phyloP scores from a whole-genome alignment of 1,284 basidiomycete genomes.

The Rhodotorula sp. region DNA sequence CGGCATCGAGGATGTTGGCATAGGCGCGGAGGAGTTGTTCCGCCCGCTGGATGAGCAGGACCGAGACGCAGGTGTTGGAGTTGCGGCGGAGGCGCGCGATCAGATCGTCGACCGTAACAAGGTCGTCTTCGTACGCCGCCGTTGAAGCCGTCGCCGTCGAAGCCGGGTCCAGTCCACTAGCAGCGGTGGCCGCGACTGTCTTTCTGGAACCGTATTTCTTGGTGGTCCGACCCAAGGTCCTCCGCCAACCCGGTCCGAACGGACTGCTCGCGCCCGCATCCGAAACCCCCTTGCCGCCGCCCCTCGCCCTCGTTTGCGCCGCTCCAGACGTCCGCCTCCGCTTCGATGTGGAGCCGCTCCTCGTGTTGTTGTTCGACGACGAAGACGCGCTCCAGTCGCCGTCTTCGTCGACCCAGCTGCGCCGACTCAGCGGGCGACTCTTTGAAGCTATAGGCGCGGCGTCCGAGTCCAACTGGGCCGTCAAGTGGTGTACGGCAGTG shows the following conservation, averaged over 20 bases:
- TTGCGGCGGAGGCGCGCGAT: not conserved
- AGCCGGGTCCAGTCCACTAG: not conserved
- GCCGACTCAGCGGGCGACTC: not conserved
- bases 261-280: not conserved
- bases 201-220: slow-evolving; percentile 8
- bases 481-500: slow-evolving; percentile 5
- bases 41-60: not conserved
- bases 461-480: not conserved
- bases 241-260: not conserved
- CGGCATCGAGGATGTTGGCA: slow-evolving; percentile 13
- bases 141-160: not conserved
- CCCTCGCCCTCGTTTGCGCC: not conserved
- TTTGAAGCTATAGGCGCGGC: not conserved
- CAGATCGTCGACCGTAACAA: not conserved
- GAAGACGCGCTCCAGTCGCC: not conserved
- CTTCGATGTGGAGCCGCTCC: not conserved
- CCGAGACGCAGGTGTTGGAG: not conserved
- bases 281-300: not conserved
- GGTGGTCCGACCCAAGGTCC: not conserved
- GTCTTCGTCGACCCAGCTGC: not conserved
- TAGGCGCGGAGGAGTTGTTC: slow-evolving; percentile 4
- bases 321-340: no score
- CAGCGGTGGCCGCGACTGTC: not conserved
- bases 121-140: not conserved
- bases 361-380: not conserved